Evolutionary conservation across 495 filamentous ascomycete species (phyloP).

Genomic region (Daldinia caldariorum): DNA sequence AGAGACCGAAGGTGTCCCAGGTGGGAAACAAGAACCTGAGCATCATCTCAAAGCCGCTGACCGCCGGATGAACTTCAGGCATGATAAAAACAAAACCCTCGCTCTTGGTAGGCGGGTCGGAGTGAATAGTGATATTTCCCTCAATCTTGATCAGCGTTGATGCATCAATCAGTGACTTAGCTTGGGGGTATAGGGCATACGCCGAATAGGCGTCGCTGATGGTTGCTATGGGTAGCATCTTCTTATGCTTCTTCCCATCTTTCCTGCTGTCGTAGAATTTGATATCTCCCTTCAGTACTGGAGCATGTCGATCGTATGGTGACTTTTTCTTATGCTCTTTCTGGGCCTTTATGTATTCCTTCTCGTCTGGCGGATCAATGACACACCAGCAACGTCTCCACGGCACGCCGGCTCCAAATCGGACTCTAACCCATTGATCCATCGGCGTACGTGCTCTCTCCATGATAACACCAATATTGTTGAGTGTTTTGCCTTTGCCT

Average conservation of each 20-base stretch:
- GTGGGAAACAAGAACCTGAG: slow-evolving; percentile 93
- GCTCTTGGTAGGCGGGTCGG: slow-evolving; percentile 71
- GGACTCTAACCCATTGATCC: slow-evolving; percentile 94
- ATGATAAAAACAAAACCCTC: slow-evolving; percentile 98
- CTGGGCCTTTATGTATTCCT: slow-evolving; percentile 82
- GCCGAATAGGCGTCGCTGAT: slow-evolving; percentile 90
- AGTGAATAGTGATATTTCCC: slow-evolving; percentile 86
- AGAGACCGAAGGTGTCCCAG: slow-evolving; percentile 91
- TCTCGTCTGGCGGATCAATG: slow-evolving; percentile 89
- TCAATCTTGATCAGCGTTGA: slow-evolving; percentile 96
- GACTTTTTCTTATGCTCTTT: slow-evolving; percentile 87
- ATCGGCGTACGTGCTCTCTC: slow-evolving; percentile 76
- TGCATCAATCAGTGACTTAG: slow-evolving; percentile 89
- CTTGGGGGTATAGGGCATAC: slow-evolving; percentile 95
- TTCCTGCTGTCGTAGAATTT: slow-evolving; percentile 87
- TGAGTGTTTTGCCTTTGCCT: slow-evolving; percentile 87
- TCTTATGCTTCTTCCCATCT: slow-evolving; percentile 86
- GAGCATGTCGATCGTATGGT: slow-evolving; percentile 76
- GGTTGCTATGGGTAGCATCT: slow-evolving; percentile 86
- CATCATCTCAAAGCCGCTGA: slow-evolving; percentile 96
- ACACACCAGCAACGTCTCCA: slow-evolving; percentile 98
- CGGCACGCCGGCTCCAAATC: slow-evolving; percentile 95
- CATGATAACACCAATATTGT: slow-evolving; percentile 87
- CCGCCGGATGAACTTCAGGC: slow-evolving; percentile 91
- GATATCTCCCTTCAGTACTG: slow-evolving; percentile 81